Evolutionary conservation across 306 rosid species (phyloP).

Genomic region (Corylus americana): DNA sequence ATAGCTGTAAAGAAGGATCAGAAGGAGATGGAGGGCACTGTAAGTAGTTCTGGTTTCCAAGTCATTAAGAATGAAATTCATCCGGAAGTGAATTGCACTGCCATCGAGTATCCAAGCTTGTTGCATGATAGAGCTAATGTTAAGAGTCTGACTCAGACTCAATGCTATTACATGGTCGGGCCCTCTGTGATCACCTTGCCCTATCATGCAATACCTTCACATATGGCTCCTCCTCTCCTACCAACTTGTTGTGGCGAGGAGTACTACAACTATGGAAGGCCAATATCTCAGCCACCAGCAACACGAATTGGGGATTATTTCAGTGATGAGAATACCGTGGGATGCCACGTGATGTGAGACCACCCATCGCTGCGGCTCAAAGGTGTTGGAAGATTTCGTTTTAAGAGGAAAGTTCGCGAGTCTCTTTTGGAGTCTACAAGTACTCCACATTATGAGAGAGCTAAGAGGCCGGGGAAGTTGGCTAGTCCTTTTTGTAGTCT

Average conservation of each 20-base stretch:
- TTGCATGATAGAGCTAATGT: neutral
- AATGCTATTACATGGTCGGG: constrained; percentile 29
- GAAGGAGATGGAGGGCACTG: neutral
- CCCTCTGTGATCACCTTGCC: constrained; percentile 35
- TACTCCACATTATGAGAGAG: neutral
- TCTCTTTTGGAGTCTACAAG: neutral
- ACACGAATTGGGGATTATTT: constrained; percentile 35
- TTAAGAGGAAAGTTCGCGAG: neutral
- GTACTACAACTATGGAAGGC: constrained; percentile 9
- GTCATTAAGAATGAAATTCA: constrained; percentile 6
- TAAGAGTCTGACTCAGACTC: constrained; percentile 19
- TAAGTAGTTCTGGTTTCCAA: neutral
- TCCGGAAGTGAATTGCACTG: constrained; percentile 6
- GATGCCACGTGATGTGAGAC: constrained; percentile 44
- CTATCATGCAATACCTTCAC: constrained; percentile 27
- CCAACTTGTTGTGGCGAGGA: constrained; percentile 18
- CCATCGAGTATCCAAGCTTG: constrained; percentile 12
- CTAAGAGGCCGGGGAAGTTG: neutral
- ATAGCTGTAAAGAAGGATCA: constrained; percentile 8
- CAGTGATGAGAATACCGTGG: constrained; percentile 46
- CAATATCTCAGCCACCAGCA: constrained; percentile 27
- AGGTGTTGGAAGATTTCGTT: neutral
- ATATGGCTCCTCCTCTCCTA: constrained; percentile 16
- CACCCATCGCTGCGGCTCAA: neutral
- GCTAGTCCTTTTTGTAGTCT: constrained; percentile 17